Conservation (phyloP, 2,329 filamentous ascomycete genomes). For the Chrysoporthe puriensis region DNA sequence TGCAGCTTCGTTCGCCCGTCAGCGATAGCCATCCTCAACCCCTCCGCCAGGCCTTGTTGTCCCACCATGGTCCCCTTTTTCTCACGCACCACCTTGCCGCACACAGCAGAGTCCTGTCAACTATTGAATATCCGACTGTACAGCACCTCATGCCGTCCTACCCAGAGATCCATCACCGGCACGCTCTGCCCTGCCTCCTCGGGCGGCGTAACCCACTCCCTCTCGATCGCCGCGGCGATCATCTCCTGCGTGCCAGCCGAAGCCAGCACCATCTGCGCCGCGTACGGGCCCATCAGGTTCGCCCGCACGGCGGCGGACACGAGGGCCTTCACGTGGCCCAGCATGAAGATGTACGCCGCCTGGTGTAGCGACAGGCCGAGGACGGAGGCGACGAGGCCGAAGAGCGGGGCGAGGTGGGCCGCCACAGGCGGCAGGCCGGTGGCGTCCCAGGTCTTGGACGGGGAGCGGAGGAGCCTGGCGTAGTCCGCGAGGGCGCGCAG, state of each 20-base stretch:
- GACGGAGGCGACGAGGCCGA: slow-evolving; percentile 67
- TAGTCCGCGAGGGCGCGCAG: slow-evolving; percentile 27
- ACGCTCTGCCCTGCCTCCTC: slow-evolving; percentile 75
- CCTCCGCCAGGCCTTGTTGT: background rate
- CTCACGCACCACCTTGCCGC: background rate
- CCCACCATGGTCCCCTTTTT: background rate
- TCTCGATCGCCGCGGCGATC: slow-evolving; percentile 60
- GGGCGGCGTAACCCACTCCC: slow-evolving; percentile 61
- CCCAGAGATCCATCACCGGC: slow-evolving; percentile 80
- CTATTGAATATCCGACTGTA: slow-evolving; percentile 90
- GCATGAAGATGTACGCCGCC: slow-evolving; percentile 74
- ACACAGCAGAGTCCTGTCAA: slow-evolving; percentile 41
- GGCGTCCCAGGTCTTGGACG: slow-evolving; percentile 16
- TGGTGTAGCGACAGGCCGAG: slow-evolving; percentile 64
- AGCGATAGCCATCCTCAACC: background rate
- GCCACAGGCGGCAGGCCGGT: slow-evolving; percentile 48
- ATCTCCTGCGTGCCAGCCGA: slow-evolving; percentile 58
- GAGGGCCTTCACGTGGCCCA: slow-evolving; percentile 76
- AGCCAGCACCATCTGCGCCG: slow-evolving; percentile 74
- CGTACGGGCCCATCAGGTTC: slow-evolving; percentile 79
- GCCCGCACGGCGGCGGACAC: slow-evolving; percentile 77
- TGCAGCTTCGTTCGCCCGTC: background rate
- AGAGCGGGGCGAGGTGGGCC: slow-evolving; percentile 72
- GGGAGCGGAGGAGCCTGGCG: slow-evolving; percentile 18
- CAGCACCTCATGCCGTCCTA: slow-evolving; percentile 79